phyloP scores from a whole-genome alignment of 2,329 filamentous ascomycete species.

The Cordyceps cicadae region DNA sequence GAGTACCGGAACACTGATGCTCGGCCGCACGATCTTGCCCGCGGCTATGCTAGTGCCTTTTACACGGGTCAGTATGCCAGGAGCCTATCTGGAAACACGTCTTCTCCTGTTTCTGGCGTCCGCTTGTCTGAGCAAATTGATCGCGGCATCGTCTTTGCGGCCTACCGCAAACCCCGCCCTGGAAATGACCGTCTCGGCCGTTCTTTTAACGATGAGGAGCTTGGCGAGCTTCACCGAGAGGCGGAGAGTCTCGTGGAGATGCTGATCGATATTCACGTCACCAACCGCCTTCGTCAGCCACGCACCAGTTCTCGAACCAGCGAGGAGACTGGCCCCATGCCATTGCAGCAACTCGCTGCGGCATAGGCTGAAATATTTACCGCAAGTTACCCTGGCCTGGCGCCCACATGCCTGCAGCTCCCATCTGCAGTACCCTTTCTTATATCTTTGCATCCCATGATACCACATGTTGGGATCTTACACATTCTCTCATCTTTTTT shows the following conservation, averaged over 20 bases:
- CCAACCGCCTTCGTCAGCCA: slow-evolving; percentile 27
- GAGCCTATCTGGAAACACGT: slow-evolving; percentile 19
- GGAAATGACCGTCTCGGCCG: slow-evolving; percentile 29
- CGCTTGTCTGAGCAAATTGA: slow-evolving; percentile 27
- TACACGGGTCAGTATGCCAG: slow-evolving; percentile 34
- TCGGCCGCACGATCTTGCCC: slow-evolving; percentile 36
- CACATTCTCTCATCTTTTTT: slow-evolving; percentile 14
- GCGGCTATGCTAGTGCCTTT: slow-evolving; percentile 47
- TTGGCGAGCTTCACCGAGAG: slow-evolving; percentile 39
- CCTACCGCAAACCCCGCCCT: slow-evolving; percentile 40
- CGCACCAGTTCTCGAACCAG: slow-evolving; percentile 19
- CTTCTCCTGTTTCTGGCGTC: slow-evolving; percentile 19
- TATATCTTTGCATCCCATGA: slow-evolving; percentile 17
- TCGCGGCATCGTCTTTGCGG: slow-evolving; percentile 48
- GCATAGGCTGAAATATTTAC: background rate
- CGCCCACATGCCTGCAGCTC: background rate
- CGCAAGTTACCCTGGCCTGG: background rate
- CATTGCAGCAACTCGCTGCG: slow-evolving; percentile 17
- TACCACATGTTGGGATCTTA: slow-evolving; percentile 23
- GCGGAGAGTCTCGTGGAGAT: slow-evolving; percentile 45
- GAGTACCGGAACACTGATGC: slow-evolving; percentile 40
- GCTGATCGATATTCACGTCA: slow-evolving; percentile 41
- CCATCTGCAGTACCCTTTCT: slow-evolving; percentile 12
- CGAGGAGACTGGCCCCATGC: slow-evolving; percentile 34
- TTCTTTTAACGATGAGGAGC: slow-evolving; percentile 30